Percentiles rank a stretch among this genome's conserved stretches.
Conservation (phyloP, 2,329 filamentous ascomycete genomes). For the Arthrobotrys sphaeroides region DNA sequence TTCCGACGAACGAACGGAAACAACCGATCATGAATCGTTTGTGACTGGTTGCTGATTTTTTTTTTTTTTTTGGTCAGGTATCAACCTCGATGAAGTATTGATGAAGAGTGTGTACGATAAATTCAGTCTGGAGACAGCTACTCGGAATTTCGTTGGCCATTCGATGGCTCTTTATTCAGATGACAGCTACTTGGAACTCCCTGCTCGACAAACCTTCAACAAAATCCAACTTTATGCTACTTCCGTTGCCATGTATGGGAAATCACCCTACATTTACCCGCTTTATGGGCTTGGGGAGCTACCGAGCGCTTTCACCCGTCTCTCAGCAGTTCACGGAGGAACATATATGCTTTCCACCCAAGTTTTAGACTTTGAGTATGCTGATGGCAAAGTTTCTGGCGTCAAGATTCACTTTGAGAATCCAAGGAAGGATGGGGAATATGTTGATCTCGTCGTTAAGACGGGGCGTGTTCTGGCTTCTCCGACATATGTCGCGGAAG, state of each 20-base stretch:
- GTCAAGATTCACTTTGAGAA: constrained; percentile 75
- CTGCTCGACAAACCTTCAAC: constrained; percentile 84
- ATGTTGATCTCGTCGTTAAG: constrained; percentile 95
- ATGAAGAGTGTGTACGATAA: constrained; percentile 99
- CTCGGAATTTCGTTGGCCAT: constrained; percentile 95
- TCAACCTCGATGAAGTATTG: constrained; percentile 79
- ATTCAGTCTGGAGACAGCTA: constrained; percentile 87
- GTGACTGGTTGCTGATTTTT: constrained; percentile 12
- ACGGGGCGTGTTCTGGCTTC: constrained; percentile 95
- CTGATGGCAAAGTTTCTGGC: constrained; percentile 82
- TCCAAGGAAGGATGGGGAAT: constrained; percentile 82
- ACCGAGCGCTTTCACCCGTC: constrained; percentile 94
- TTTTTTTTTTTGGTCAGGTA: too few species aligned
- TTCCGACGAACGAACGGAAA: too few species aligned
- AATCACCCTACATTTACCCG: constrained; percentile 99
- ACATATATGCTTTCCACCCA: constrained; percentile 99
- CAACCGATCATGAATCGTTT: constrained; percentile 62
- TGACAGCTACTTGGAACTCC: constrained; percentile 81
- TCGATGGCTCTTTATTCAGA: constrained; percentile 96
- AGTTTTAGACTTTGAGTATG: constrained; percentile 88
- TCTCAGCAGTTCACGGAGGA: constrained; percentile 97
- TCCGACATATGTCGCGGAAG: constrained; percentile 89
- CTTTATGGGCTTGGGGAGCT: constrained; percentile 97
- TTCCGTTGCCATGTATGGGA: constrained; percentile 96
- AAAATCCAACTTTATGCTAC: constrained; percentile 96